phyloP scores from a whole-genome alignment of 2,329 filamentous ascomycete species.

The Chrysoporthe austroafricana region DNA sequence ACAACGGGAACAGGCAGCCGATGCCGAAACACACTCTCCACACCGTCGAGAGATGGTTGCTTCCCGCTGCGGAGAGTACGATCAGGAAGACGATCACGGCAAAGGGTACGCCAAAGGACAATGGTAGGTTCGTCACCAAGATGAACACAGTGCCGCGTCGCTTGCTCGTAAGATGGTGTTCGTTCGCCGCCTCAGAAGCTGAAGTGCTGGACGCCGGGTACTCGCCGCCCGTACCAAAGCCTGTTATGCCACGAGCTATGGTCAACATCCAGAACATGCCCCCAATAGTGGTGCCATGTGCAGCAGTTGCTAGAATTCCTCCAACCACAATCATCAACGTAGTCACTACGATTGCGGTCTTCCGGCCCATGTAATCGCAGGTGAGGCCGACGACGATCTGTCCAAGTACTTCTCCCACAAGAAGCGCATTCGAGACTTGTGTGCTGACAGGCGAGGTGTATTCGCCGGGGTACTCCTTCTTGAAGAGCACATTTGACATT shows the following conservation, averaged over 20 bases:
- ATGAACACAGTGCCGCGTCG: conserved; percentile 59
- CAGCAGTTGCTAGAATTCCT: conserved; percentile 50
- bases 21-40: conserved; percentile 57
- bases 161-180: conserved; percentile 47
- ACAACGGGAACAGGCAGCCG: conserved; percentile 52
- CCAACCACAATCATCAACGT: conserved; percentile 48
- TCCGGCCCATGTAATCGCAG: conserved; percentile 40
- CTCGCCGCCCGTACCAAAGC: conserved; percentile 47
- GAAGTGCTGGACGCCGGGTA: conserved; percentile 54
- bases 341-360: conserved; percentile 26
- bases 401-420: conserved; percentile 60
- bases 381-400: conserved; percentile 57
- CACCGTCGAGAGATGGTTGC: conserved; percentile 40
- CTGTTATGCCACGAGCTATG: conserved; percentile 44
- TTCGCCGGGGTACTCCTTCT: conserved; percentile 12
- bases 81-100: conserved; percentile 51
- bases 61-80: conserved; percentile 54
- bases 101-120: conserved; percentile 48
- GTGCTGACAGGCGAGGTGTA: conserved; percentile 50
- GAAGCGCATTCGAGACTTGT: conserved; percentile 41
- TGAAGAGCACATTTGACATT: conserved; percentile 4
- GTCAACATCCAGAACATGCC: conserved; percentile 58
- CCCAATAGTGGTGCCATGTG: conserved; percentile 41
- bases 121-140: conserved; percentile 56
- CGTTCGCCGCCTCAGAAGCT: conserved; percentile 58